Base-by-base conservation (phyloP, 805 yeast species). In the Komagataella phaffii region DNA sequence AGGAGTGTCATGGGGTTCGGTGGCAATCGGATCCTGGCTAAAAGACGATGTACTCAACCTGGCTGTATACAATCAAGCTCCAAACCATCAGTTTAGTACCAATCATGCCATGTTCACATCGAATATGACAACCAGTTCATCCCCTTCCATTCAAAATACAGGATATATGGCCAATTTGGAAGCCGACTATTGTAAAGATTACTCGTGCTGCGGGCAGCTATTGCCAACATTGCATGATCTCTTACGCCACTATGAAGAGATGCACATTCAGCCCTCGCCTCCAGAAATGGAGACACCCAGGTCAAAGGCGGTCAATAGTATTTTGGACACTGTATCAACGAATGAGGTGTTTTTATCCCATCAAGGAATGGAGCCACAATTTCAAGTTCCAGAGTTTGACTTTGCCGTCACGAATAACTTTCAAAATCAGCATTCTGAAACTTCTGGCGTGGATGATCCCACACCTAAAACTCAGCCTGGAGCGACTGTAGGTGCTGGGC, bases 1-100 rank as follows among this genome's bases (percentile, higher is more conserved):
- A 47, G 99, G 98, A 48, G 86, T 91, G 40, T 84, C 95, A 7
- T 91, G 97, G 96, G 98, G 98, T 19, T 89, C 96, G 2, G 80
- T 90, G 53, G 85, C 95, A 24, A 89, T 91, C 30, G 97, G 97
- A 12, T 83, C 93, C 14, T 91, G 99, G 99, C 72, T 91, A 21
- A 85, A 89, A 62, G 98, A 91, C 65, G 99, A 91, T 62, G 91
- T 85, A 17, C 75, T 85, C 80, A 76, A 84, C 71, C 74, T 66
- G 46, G 59, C 55, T 53, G 54, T 53, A 43, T 49, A 53, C 44
- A 47, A 51, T 30, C 50, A 54, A 19, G n/a, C 12, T 3, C 49
- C 51, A 45, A 49, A 51, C 52, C 50, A 50, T 45, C 51, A 53
- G 51, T 55, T 55, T 43, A 58, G 59, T 52, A 55, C 52, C 50